phyloP scores from a whole-genome alignment of 495 filamentous ascomycete genomes.

The Lophiostoma macrostomum region DNA sequence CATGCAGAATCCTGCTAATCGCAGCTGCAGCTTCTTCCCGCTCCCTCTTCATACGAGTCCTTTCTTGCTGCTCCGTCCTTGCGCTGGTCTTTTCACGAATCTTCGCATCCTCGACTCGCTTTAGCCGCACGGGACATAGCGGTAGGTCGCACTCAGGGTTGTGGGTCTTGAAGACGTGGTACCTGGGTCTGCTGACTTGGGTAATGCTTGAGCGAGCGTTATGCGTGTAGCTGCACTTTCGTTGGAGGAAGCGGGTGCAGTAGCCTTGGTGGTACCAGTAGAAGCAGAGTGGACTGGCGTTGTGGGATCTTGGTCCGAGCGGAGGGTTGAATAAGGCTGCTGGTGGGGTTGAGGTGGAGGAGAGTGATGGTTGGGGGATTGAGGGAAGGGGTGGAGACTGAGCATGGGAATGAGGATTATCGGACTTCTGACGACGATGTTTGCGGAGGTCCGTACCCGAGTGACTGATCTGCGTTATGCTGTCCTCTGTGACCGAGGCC shows the following conservation, averaged over 20 bases:
- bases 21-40: neutral
- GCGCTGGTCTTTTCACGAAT: no score
- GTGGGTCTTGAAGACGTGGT: no score
- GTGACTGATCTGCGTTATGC: constrained; percentile 7
- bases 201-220: neutral
- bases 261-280: constrained; percentile 14
- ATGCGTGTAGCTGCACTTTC: neutral
- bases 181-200: constrained; percentile 8
- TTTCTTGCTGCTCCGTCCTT: no score
- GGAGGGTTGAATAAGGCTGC: neutral
- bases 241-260: neutral
- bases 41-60: neutral
- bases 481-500: no score
- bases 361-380: neutral
- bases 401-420: neutral
- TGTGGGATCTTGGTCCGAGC: neutral
- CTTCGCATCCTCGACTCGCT: neutral
- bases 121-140: constrained; percentile 16
- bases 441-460: neutral
- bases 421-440: neutral
- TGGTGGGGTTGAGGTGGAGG: neutral
- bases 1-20: no score
- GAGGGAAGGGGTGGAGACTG: neutral
- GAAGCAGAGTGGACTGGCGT: constrained; percentile 1
- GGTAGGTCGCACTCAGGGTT: constrained; percentile 1